These are phyloP conservation scores for Tetratostichococcus sp. DNA, from an alignment of 139 green algal species.

Conservation along the genomic window DNA sequence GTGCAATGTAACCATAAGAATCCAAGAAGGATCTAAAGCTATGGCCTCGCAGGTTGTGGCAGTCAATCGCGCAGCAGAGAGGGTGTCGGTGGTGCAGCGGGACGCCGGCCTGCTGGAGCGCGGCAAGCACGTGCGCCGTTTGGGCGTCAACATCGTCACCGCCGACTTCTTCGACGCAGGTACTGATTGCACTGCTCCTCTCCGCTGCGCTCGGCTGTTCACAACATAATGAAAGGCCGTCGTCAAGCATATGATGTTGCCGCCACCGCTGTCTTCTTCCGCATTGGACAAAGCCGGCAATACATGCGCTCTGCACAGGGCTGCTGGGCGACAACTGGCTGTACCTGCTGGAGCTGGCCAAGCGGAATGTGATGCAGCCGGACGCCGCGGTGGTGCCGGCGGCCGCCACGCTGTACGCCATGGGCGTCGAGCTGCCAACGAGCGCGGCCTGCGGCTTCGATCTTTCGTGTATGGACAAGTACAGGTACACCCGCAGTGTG, in stretches of 20 bases:
- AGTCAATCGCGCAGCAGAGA: conserved; percentile 34
- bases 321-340: conserved; percentile 57
- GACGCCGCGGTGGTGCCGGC: conserved; percentile 50
- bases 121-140: conserved; percentile 42
- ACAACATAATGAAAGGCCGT: too few species aligned
- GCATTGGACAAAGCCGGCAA: too few species aligned
- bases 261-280: not conserved
- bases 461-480: conserved; percentile 63
- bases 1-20: too few species aligned
- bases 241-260: too few species aligned
- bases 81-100: conserved; percentile 38
- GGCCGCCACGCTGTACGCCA: conserved; percentile 62
- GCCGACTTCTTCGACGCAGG: conserved; percentile 63
- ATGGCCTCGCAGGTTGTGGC: conserved; percentile 34
- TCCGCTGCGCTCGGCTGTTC: too few species aligned
- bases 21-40: too few species aligned
- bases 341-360: conserved; percentile 49
- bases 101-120: conserved; percentile 41
- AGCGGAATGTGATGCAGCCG: conserved; percentile 46
- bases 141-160: conserved; percentile 66
- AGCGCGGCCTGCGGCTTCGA: conserved; percentile 48
- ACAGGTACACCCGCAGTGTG: conserved; percentile 33
- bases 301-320: too few species aligned
- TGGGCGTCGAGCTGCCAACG: conserved; percentile 64
- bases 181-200: not conserved